phyloP scores from a whole-genome alignment of 164 flowering plant species.

The Liriodendron chinense region DNA sequence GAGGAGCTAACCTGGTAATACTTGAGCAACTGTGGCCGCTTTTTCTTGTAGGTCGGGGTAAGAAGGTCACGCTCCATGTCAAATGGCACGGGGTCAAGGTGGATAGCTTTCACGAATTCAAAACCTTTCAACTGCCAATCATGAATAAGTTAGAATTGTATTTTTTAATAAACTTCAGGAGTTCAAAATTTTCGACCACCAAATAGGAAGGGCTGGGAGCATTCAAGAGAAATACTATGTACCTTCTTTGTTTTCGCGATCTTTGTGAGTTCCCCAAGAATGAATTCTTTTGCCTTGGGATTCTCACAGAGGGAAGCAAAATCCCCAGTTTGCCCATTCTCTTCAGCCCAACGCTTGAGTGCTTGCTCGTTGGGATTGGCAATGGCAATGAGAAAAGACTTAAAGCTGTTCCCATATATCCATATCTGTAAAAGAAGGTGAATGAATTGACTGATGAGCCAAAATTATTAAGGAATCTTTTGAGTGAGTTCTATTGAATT shows the following conservation, averaged over 20 bases:
- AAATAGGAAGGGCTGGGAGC: too few species aligned
- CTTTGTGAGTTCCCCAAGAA: conserved; percentile 73
- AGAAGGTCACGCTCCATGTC: conserved; percentile 95
- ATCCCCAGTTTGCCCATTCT: conserved; percentile 62
- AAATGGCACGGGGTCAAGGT: conserved; percentile 88
- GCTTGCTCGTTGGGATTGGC: conserved; percentile 70
- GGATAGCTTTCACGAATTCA: conserved; percentile 77
- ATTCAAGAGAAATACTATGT: background rate
- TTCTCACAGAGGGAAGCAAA: conserved; percentile 70
- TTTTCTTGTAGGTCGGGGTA: conserved; percentile 95
- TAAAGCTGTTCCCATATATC: conserved; percentile 93
- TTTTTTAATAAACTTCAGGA: background rate
- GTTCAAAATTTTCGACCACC: background rate
- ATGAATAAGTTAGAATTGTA: background rate
- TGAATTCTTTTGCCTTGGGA: conserved; percentile 67
- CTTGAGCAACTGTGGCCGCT: conserved; percentile 92
- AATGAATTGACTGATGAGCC: background rate
- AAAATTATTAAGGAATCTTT: background rate
- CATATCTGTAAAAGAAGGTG: conserved; percentile 64
- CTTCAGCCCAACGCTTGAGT: conserved; percentile 68
- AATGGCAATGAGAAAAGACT: conserved; percentile 88
- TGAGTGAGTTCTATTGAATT: too few species aligned
- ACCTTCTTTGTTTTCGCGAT: conserved; percentile 90
- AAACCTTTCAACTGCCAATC: conserved; percentile 89
- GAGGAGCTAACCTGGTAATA: conserved; percentile 67